phyloP scores from a whole-genome alignment of 2,329 filamentous ascomycete genomes.

The Hypoxylon sp. region DNA sequence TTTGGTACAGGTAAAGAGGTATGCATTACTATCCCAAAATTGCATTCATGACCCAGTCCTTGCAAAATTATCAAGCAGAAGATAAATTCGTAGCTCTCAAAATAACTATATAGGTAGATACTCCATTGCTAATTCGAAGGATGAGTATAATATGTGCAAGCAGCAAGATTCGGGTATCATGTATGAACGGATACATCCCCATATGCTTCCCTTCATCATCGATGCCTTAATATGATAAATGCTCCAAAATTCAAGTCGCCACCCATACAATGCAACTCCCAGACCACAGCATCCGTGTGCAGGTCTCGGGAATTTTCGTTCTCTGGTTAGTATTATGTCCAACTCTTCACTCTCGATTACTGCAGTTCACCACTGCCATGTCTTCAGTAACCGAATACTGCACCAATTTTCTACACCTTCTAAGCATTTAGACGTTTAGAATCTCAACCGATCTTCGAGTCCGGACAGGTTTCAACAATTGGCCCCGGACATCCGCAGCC shows the following conservation, averaged over 20 bases:
- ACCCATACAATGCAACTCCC: slow-evolving; percentile 29
- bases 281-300: slow-evolving; percentile 6
- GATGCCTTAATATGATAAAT: slow-evolving; percentile 27
- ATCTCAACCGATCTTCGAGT: slow-evolving; percentile 7
- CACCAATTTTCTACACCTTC: neutral
- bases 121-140: neutral
- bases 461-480: neutral
- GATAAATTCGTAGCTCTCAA: neutral
- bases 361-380: neutral
- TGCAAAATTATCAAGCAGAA: neutral
- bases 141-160: slow-evolving; percentile 10
- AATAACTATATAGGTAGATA: neutral
- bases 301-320: neutral
- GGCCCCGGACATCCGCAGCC: neutral
- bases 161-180: slow-evolving; percentile 38
- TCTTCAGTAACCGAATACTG: neutral
- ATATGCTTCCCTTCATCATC: slow-evolving; percentile 30
- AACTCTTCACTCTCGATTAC: neutral
- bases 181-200: slow-evolving; percentile 27
- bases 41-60: neutral
- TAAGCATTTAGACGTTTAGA: slow-evolving; percentile 8
- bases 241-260: slow-evolving; percentile 18
- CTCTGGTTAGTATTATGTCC: neutral
- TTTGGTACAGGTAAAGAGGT: too few species aligned
- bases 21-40: neutral